Evolutionary conservation across 306 rosid species (phyloP).

Genomic region (Parietaria judaica): DNA sequence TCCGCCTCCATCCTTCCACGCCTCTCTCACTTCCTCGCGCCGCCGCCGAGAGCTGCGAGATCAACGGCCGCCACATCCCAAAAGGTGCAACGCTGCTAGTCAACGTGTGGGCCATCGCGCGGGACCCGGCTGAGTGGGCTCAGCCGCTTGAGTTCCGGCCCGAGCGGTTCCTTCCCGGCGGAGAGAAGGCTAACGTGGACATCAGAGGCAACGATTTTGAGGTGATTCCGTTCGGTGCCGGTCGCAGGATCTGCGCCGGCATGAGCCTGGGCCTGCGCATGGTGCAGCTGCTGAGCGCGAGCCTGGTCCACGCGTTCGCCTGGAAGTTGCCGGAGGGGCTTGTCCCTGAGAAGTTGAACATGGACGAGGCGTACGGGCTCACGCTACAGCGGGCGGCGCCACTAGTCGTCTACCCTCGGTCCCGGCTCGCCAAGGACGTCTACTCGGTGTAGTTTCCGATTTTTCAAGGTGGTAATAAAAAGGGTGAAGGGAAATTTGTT

Average conservation of each 20-base stretch:
- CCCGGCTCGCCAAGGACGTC: conserved; percentile 31
- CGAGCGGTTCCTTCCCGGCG: conserved; percentile 52
- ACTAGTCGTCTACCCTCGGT: conserved; percentile 35
- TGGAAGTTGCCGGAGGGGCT: conserved; percentile 50
- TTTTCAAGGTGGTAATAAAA: too few species aligned
- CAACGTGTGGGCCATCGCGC: conserved; percentile 71
- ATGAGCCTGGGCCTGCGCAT: conserved; percentile 52
- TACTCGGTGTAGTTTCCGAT: conserved; percentile 7
- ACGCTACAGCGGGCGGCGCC: conserved; percentile 58
- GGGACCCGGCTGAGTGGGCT: conserved; percentile 54
- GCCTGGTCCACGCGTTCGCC: conserved; percentile 46
- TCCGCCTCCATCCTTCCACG: conserved; percentile 83
- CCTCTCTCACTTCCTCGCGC: conserved; percentile 74
- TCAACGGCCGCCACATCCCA: conserved; percentile 51
- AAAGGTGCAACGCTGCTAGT: conserved; percentile 70
- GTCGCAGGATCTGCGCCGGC: conserved; percentile 71
- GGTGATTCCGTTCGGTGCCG: conserved; percentile 74
- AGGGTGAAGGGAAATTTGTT: too few species aligned
- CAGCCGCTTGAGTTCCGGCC: conserved; percentile 59
- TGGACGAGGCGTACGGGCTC: conserved; percentile 74
- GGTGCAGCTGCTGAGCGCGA: conserved; percentile 47
- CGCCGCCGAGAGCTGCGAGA: conserved; percentile 41
- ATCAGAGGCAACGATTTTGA: conserved; percentile 65
- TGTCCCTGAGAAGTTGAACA: conserved; percentile 34
- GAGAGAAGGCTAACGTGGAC: conserved; percentile 50